Conservation (phyloP, 208 protist genomes). For the Trypanosoma cruzi region DNA sequence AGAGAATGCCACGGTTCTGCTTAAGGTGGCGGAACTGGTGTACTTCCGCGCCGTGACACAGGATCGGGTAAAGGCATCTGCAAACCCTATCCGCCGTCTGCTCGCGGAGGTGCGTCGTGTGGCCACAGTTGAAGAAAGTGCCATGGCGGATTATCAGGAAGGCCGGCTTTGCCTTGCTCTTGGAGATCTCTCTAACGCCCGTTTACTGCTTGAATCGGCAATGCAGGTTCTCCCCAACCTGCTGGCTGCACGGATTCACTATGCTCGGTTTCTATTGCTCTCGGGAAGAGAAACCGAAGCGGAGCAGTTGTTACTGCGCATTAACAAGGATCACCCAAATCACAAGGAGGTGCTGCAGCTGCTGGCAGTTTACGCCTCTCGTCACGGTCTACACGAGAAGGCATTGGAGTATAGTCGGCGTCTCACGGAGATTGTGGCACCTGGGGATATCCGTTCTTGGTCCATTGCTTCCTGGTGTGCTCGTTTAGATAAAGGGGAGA, state of each 20-base stretch:
- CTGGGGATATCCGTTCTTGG: constrained; percentile 69
- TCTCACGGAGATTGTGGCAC: constrained; percentile 65
- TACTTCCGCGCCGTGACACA: constrained; percentile 70
- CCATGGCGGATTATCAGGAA: constrained; percentile 79
- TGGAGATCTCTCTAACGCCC: constrained; percentile 58
- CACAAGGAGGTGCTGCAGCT: constrained; percentile 85
- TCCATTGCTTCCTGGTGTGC: constrained; percentile 67
- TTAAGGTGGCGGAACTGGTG: constrained; percentile 78
- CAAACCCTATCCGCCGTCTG: constrained; percentile 43
- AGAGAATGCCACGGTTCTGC: constrained; percentile 72
- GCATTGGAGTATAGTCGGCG: constrained; percentile 64
- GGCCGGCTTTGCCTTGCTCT: constrained; percentile 62
- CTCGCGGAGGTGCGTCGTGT: constrained; percentile 52
- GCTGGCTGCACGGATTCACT: constrained; percentile 74
- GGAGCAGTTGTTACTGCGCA: constrained; percentile 48
- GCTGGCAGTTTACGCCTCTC: constrained; percentile 58
- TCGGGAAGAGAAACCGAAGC: constrained; percentile 46
- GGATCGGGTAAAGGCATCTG: constrained; percentile 37
- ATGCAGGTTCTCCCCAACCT: constrained; percentile 64
- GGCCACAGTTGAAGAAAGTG: constrained; percentile 56
- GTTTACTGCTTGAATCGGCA: constrained; percentile 58
- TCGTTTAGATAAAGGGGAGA: constrained; percentile 61
- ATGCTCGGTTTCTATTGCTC: constrained; percentile 63
- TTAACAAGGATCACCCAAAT: constrained; percentile 65
- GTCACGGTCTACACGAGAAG: constrained; percentile 53